Conservation (phyloP, 441 rosid species). For the Kokia cookei region DNA sequence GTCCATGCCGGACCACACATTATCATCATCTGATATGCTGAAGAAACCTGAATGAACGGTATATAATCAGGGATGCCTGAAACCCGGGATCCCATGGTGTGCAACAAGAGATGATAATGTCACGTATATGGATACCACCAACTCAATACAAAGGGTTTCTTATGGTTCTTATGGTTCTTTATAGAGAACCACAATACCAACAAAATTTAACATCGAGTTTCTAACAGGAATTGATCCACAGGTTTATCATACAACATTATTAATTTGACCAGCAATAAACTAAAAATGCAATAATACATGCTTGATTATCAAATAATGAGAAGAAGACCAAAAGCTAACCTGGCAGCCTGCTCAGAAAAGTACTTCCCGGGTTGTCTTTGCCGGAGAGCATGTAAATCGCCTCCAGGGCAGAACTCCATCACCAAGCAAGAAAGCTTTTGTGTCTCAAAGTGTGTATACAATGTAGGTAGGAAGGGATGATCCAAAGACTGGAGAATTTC, state of each 20-base stretch:
- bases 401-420: conserved; percentile 88
- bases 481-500: conserved; percentile 69
- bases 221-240: neutral
- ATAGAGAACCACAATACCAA: neutral
- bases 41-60: neutral
- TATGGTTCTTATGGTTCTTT: neutral
- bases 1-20: neutral
- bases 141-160: neutral
- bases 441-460: conserved; percentile 66
- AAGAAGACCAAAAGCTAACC: conserved; percentile 27
- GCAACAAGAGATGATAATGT: neutral
- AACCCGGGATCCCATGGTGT: neutral
- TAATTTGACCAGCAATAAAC: neutral
- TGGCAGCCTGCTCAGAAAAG: conserved; percentile 66
- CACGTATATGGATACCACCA: neutral
- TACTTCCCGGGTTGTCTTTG: conserved; percentile 65
- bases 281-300: neutral
- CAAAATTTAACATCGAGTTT: neutral
- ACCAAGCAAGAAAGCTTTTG: conserved; percentile 81
- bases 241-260: neutral
- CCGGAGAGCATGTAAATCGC: conserved; percentile 64
- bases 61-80: neutral
- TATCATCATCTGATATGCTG: neutral
- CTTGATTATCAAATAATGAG: neutral
- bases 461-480: conserved; percentile 73